Evolutionary conservation across 805 yeast genomes (phyloP).

Genomic region (Kuraishia hungarica): DNA sequence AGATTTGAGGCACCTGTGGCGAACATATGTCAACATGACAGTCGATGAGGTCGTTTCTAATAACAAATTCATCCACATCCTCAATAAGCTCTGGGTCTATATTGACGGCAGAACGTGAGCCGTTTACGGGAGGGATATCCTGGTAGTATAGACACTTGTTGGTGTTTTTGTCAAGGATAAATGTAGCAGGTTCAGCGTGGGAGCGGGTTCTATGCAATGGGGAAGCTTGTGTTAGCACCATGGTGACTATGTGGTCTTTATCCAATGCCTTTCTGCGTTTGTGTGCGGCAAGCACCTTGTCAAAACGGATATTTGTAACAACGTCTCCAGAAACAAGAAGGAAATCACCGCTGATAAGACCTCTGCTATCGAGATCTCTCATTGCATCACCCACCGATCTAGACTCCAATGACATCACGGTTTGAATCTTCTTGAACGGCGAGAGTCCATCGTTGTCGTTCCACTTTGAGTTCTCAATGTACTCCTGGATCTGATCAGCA

Average conservation of each 20-base stretch:
- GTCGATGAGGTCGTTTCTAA: constrained; percentile 91
- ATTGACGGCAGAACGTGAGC: constrained; percentile 40
- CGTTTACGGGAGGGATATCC: constrained; percentile 49
- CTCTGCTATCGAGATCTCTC: constrained; percentile 90
- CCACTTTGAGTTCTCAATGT: constrained; percentile 73
- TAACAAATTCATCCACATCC: constrained; percentile 62
- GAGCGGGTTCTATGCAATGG: constrained; percentile 82
- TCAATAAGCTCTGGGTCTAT: constrained; percentile 82
- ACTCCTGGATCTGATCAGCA: constrained; percentile 79
- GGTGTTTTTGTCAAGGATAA: constrained; percentile 66
- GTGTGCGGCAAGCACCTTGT: constrained; percentile 66
- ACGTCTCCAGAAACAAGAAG: constrained; percentile 90
- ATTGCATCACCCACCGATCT: constrained; percentile 94
- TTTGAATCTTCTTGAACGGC: constrained; percentile 71
- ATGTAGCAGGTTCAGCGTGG: constrained; percentile 73
- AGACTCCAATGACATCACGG: constrained; percentile 78
- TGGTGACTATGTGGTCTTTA: constrained; percentile 88
- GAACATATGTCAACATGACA: constrained; percentile 95
- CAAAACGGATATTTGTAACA: constrained; percentile 82
- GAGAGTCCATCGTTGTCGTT: constrained; percentile 40
- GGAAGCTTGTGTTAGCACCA: constrained; percentile 82
- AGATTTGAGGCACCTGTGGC: constrained; percentile 88
- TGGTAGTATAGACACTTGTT: constrained; percentile 81
- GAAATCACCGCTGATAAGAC: constrained; percentile 85
- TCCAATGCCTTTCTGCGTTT: constrained; percentile 62